Evolutionary conservation across 2,329 filamentous ascomycete genomes (phyloP), one percentile per base, ranked within the genome.

Genomic region (Arthrobotrys pseudoclavata): DNA sequence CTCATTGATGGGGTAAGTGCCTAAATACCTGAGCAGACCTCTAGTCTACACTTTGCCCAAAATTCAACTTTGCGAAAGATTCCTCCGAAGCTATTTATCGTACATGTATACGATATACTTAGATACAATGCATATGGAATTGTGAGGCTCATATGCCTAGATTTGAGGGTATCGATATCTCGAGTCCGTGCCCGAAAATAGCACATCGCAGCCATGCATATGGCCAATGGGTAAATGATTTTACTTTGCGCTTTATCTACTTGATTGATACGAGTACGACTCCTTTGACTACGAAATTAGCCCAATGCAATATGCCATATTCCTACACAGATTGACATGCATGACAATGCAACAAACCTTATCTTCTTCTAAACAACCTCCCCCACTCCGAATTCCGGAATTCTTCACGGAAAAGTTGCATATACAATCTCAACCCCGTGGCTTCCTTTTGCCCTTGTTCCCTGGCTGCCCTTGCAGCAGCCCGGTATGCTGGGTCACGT

Each of bases 341-440:
- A 40, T 29, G 22, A 3, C 9, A 1, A 20, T 48, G 37, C 29
- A 42, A 61, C 26, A n/a, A n/a, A 10, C 3, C 12, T 31, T 48
- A 79, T 62, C 69, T 63, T 34, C 68, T 63, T 42, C 68, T 48
- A 22, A 72, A 79, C 6, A 79, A 52, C 13, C 60, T 68, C 12
- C 75, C 75, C 68, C 68, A 72, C 37, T 79, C 75, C 1, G 75
- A 79, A n/a, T 79, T 72, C 48, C 53, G 45, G 26, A 79, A 72
- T 45, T 79, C 69, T 13, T 79, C 55, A 29, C 69, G 68, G 75
- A 72, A 79, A 24, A 79, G 69, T 9, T 64, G 62, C 15, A 34
- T 26, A 48, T 74, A 79, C 13, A 72, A 13, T 20, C 40, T 57
- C 20, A 79, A 15, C 7, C 75, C 75, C 4, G 69, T 79, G 2